A percentile compares a stretch with the other conserved stretches of the same genome.
Evolutionary conservation across 176 grass and related monocot species (phyloP).

Genomic region (Oryza coarctata): DNA sequence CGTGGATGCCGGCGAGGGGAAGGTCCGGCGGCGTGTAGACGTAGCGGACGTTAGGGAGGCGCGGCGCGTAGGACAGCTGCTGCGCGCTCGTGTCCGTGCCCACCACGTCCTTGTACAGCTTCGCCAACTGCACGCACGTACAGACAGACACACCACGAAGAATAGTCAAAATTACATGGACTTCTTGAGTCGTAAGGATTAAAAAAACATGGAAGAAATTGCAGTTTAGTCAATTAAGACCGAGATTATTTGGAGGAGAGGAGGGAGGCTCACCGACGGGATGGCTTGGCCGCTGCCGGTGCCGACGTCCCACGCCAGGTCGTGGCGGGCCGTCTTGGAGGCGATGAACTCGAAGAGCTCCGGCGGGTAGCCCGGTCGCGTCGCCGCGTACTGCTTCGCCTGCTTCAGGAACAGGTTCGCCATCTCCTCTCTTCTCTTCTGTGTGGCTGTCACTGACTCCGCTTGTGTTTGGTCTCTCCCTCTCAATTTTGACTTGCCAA

Average conservation of each 20-base stretch:
- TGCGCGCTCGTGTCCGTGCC: constrained; percentile 83
- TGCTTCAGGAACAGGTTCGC: constrained; percentile 87
- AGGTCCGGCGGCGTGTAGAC: constrained; percentile 48
- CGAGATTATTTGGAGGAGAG: background rate
- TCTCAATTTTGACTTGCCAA: background rate
- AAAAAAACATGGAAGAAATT: background rate
- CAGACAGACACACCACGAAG: background rate
- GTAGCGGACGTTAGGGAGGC: constrained; percentile 58
- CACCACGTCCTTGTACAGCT: constrained; percentile 61
- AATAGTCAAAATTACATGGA: too few relatives aligned
- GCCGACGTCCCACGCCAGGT: constrained; percentile 87
- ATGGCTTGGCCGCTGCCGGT: constrained; percentile 92
- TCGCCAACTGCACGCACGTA: constrained; percentile 44
- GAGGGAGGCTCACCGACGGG: constrained; percentile 9
- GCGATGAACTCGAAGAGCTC: constrained; percentile 82
- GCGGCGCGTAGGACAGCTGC: constrained; percentile 57
- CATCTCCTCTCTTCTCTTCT: constrained; percentile 21
- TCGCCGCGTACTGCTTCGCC: constrained; percentile 71
- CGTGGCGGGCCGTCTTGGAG: constrained; percentile 56
- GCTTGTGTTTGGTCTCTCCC: too few relatives aligned
- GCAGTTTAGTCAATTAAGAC: background rate
- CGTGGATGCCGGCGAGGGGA: constrained; percentile 39
- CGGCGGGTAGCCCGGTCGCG: constrained; percentile 62
- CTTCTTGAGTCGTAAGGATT: background rate
- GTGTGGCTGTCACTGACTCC: background rate